phyloP scores from a whole-genome alignment of 2,329 filamentous ascomycete species.

The Talaromyces sp. region DNA sequence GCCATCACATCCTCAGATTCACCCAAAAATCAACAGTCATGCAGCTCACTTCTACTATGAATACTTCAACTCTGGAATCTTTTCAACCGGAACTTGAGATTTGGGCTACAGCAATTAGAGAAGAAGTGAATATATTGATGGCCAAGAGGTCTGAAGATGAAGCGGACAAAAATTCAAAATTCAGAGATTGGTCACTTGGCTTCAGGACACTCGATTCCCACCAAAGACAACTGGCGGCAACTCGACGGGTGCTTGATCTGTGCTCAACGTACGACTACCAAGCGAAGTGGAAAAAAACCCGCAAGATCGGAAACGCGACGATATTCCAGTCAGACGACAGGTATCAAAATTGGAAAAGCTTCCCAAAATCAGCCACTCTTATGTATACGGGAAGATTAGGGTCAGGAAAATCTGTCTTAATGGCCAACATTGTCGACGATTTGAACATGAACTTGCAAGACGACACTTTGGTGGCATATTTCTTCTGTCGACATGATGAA shows the following conservation, averaged over 20 bases:
- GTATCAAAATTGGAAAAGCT: constrained; percentile 32
- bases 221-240: background rate
- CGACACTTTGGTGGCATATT: constrained; percentile 27
- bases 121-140: constrained; percentile 32
- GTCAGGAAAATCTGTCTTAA: constrained; percentile 45
- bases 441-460: constrained; percentile 26
- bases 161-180: constrained; percentile 5
- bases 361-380: constrained; percentile 28
- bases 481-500: constrained; percentile 35
- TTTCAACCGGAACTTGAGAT: constrained; percentile 34
- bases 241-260: constrained; percentile 33
- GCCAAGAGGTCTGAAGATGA: constrained; percentile 28
- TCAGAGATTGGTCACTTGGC: background rate
- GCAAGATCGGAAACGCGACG: constrained; percentile 40
- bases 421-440: constrained; percentile 46
- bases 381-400: constrained; percentile 43
- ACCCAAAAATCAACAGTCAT: constrained; percentile 32
- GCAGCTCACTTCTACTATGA: constrained; percentile 32
- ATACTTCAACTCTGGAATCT: constrained; percentile 25
- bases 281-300: constrained; percentile 41
- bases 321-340: constrained; percentile 22
- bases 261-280: constrained; percentile 45
- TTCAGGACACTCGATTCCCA: background rate
- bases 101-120: constrained; percentile 39
- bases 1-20: constrained; percentile 34